phyloP scores from a whole-genome alignment of 495 filamentous ascomycete species.

The Penicillium bovifimosum region DNA sequence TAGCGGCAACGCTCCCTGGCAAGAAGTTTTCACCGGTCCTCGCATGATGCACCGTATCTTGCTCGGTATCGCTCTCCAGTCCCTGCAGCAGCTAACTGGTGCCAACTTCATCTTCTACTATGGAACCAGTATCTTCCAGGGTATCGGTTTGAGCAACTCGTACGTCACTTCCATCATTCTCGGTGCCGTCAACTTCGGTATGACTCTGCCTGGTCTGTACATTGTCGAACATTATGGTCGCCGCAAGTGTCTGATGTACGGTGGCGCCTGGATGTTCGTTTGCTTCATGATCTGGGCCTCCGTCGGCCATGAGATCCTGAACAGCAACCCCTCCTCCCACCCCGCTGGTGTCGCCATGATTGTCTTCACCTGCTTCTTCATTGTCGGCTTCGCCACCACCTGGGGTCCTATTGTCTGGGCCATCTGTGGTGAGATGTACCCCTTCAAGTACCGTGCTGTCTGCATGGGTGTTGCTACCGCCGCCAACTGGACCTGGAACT shows the following conservation, averaged over 20 bases:
- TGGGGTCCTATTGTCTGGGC: conserved; percentile 86
- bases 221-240: conserved; percentile 68
- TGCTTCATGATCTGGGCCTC: conserved; percentile 75
- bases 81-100: conserved; percentile 66
- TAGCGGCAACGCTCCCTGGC: conserved; percentile 49
- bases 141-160: conserved; percentile 61
- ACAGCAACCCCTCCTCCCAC: conserved; percentile 46
- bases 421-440: conserved; percentile 76
- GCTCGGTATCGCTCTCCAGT: conserved; percentile 65
- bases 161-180: conserved; percentile 72
- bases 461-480: conserved; percentile 74
- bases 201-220: conserved; percentile 68
- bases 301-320: conserved; percentile 57
- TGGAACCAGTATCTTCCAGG: conserved; percentile 65
- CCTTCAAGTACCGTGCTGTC: conserved; percentile 66
- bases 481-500: conserved; percentile 89
- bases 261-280: conserved; percentile 62
- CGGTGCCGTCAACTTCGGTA: conserved; percentile 66
- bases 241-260: conserved; percentile 58
- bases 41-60: conserved; percentile 67
- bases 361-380: conserved; percentile 70
- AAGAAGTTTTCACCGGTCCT: conserved; percentile 65
- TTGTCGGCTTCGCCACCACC: conserved; percentile 54
- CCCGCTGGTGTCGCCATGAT: conserved; percentile 69
- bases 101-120: conserved; percentile 85